Base-by-base conservation (phyloP, 2,329 filamentous ascomycete species). In the Daldinia sp. region DNA sequence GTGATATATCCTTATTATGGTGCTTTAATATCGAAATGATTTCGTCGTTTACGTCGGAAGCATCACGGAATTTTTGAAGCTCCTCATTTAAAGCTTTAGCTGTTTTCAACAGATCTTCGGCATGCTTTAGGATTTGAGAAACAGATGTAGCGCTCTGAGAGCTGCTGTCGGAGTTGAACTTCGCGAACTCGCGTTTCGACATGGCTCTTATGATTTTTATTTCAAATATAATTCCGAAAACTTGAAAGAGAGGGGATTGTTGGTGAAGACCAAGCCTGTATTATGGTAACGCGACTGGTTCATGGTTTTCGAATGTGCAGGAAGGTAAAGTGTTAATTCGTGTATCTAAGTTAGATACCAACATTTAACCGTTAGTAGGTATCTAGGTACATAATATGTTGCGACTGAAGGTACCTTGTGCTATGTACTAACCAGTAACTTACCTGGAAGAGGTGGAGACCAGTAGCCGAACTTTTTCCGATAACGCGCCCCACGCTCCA, bases 101-200 rank as follows among this genome's bases (percentile, higher is more conserved):
- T 53, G 77, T 77, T 43, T 73, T 70, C 9, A 80, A 72, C 13
- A 83, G 69, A 34, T 76, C 75, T 59, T 81, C 74, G 10, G 77
- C 77, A 63, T 78, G 74, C 4, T 73, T 66, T 15, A 77, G 63
- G 7, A 79, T 67, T 15, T 71, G 45, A 6, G 66, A 67, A 8
- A 80, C 51, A 0, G 76, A 73, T 3, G 72, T 64, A 3, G 49
- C 8, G 34, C 65, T 65, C 32, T 73, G 71, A 2, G 69, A 61
- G 5, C 67, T 58, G 58, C 63, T 63, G 34, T 73, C 71, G 3
- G 69, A 60, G 4, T 67, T 56, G 58, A 73, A 66, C 2, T 76
- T 71, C 9, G 64, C 63, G 19, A 73, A 73, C 23, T 69, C 63
- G 21, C 79, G 77, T 69, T 82, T 82, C 17, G 74, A 71, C 79